These are phyloP conservation scores for Dysphania ambrosioides DNA, from an alignment of 148 eudicot species.

Conservation along the genomic window DNA sequence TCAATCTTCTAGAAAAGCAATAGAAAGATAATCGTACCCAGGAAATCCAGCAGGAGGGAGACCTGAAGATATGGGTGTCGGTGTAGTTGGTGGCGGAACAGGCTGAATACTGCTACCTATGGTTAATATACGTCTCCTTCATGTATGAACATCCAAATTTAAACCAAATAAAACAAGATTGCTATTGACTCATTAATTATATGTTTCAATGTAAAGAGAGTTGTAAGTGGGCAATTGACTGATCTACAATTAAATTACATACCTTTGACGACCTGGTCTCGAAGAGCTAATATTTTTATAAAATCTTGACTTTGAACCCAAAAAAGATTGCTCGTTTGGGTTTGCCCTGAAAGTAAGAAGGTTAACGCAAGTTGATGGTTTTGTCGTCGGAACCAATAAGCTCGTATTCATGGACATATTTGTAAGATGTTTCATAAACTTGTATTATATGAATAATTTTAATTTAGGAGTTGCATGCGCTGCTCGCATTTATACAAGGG, in stretches of 20 bases:
- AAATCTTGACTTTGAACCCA: background rate
- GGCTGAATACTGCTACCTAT: background rate
- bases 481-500: background rate
- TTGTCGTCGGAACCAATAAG: background rate
- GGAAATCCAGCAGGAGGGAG: constrained; percentile 6
- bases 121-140: background rate
- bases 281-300: background rate
- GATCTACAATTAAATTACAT: background rate
- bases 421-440: background rate
- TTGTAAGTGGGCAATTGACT: background rate
- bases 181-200: background rate
- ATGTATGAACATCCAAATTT: background rate
- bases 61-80: constrained; percentile 3
- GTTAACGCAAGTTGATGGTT: background rate
- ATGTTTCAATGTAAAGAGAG: background rate
- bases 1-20: background rate
- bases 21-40: constrained; percentile 13
- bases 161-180: background rate
- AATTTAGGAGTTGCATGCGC: background rate
- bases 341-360: background rate
- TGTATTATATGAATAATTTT: background rate
- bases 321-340: background rate
- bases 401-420: background rate
- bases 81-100: constrained; percentile 13
- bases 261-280: constrained; percentile 7